Conservation (phyloP, 352 stramenopile genomes). For the Phytophthora fragariaefolia region DNA sequence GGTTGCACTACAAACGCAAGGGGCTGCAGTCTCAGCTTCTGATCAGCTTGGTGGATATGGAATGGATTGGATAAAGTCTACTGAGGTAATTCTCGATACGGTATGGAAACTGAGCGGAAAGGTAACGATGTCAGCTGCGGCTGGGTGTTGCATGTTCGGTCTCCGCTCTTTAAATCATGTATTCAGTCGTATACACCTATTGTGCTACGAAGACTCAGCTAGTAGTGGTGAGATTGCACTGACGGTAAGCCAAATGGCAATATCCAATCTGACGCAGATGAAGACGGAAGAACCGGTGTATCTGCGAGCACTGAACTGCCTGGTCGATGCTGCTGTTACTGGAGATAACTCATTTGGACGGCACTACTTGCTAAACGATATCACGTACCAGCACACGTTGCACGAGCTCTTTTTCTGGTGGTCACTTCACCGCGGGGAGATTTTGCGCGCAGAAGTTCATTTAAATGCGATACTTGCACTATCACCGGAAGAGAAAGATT, state of each 20-base stretch:
- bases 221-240: constrained; percentile 55
- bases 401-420: constrained; percentile 62
- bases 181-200: constrained; percentile 58
- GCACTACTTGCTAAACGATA: constrained; percentile 42
- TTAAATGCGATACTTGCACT: constrained; percentile 48
- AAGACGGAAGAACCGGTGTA: constrained; percentile 35
- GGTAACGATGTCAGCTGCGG: constrained; percentile 48
- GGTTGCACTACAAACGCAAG: constrained; percentile 39
- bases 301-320: constrained; percentile 38
- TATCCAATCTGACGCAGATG: constrained; percentile 25
- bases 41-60: constrained; percentile 28
- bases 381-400: constrained; percentile 51
- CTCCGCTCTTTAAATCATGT: constrained; percentile 51
- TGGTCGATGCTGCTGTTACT: constrained; percentile 33
- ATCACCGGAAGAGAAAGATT: constrained; percentile 55
- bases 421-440: constrained; percentile 58
- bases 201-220: constrained; percentile 63
- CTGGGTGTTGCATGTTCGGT: constrained; percentile 61
- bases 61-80: constrained; percentile 63
- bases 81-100: constrained; percentile 60
- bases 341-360: not conserved
- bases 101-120: constrained; percentile 78
- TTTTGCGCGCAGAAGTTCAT: constrained; percentile 47
- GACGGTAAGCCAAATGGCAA: constrained; percentile 60
- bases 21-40: constrained; percentile 14